phyloP scores from a whole-genome alignment of 192 early-diverging fungal genomes.

The Geranomyces michiganensis region DNA sequence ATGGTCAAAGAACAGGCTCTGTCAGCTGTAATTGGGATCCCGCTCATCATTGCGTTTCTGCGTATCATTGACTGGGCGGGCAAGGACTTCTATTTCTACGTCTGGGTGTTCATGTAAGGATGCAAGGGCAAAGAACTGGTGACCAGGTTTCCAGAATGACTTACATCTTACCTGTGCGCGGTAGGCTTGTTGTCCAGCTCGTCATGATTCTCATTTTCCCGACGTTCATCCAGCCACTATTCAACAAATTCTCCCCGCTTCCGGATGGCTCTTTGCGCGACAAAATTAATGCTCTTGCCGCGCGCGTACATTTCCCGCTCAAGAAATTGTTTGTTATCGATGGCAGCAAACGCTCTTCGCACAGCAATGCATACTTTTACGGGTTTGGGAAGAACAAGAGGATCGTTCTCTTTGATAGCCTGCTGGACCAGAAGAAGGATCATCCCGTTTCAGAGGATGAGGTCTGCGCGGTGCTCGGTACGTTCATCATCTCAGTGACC shows the following conservation, averaged over 20 bases:
- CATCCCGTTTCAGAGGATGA: slow-evolving; percentile 61
- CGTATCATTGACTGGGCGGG: slow-evolving; percentile 82
- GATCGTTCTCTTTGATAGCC: slow-evolving; percentile 93
- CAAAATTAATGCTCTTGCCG: slow-evolving; percentile 81
- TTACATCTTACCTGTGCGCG: neutral
- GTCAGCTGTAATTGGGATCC: slow-evolving; percentile 72
- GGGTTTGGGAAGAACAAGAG: slow-evolving; percentile 97
- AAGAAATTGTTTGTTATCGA: slow-evolving; percentile 96
- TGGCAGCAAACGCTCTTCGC: slow-evolving; percentile 83
- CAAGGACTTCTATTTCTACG: slow-evolving; percentile 83
- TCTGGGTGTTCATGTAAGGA: slow-evolving; percentile 86
- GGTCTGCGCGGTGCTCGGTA: slow-evolving; percentile 91
- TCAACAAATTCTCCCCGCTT: slow-evolving; percentile 92
- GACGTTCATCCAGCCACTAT: slow-evolving; percentile 95
- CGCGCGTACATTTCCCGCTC: slow-evolving; percentile 83
- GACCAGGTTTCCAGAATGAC: neutral
- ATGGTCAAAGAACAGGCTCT: slow-evolving; percentile 73
- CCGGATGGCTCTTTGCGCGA: slow-evolving; percentile 77
- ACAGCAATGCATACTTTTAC: slow-evolving; percentile 96
- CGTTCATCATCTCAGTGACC: too few species aligned
- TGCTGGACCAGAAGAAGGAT: slow-evolving; percentile 74
- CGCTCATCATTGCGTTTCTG: slow-evolving; percentile 77
- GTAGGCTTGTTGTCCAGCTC: slow-evolving; percentile 50
- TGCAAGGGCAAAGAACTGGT: neutral
- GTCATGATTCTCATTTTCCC: slow-evolving; percentile 76